Evolutionary conservation across 441 rosid species (phyloP).

Genomic region (Arabidopsis hybrid): DNA sequence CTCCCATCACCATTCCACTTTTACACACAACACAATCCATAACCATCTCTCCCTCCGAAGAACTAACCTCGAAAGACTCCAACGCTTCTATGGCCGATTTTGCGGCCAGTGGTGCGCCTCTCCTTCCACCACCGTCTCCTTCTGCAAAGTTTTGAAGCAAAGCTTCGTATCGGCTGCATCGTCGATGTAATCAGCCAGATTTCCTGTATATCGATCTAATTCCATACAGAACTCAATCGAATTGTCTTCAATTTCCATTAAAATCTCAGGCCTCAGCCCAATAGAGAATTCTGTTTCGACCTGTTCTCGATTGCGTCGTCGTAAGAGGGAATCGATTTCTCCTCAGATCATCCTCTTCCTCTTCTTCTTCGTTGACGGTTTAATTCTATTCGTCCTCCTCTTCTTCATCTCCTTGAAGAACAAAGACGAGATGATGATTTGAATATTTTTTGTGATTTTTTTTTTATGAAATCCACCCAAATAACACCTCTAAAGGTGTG

Average conservation of each 20-base stretch:
- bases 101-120: conserved; percentile 77
- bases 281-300: conserved; percentile 71
- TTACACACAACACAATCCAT: conserved; percentile 73
- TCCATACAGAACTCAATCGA: conserved; percentile 67
- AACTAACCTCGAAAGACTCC: conserved; percentile 49
- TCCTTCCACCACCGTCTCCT: conserved; percentile 60
- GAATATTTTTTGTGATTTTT: too few species aligned
- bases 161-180: conserved; percentile 66
- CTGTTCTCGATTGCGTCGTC: conserved; percentile 57
- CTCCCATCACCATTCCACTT: conserved; percentile 61
- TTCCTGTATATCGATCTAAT: conserved; percentile 58
- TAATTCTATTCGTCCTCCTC: too few species aligned
- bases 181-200: conserved; percentile 73
- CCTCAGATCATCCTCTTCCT: conserved; percentile 46
- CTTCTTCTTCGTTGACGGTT: neutral
- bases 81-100: conserved; percentile 53
- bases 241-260: conserved; percentile 74
- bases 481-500: too few species aligned
- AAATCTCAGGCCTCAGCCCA: conserved; percentile 67
- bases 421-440: too few species aligned
- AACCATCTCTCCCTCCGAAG: conserved; percentile 42
- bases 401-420: too few species aligned
- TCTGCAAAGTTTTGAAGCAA: conserved; percentile 73
- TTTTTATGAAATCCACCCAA: too few species aligned
- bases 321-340: conserved; percentile 54